A percentile compares a stretch with the other conserved stretches of the same genome.
Conservation (phyloP, 257 asterid genomes). For the Nicotiana knightiana region DNA sequence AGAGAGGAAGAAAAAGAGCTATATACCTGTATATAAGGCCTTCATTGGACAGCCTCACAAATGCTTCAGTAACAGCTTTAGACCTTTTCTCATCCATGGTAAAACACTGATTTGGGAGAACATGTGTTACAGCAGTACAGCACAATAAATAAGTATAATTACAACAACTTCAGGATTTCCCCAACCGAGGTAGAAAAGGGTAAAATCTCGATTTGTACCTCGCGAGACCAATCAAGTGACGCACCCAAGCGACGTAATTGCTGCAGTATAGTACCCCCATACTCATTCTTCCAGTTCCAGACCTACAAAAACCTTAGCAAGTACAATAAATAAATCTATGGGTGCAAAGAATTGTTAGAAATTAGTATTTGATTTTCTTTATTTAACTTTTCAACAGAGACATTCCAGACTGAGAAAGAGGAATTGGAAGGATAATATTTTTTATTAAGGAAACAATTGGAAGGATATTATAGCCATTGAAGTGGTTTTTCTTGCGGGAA, state of each 20-base stretch:
- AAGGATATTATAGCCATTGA: neutral
- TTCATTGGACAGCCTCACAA: slow-evolving; percentile 76
- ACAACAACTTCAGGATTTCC: neutral
- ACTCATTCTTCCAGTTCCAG: slow-evolving; percentile 88
- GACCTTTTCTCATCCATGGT: slow-evolving; percentile 95
- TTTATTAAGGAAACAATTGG: neutral
- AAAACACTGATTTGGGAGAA: slow-evolving; percentile 47
- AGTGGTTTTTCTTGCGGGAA: neutral
- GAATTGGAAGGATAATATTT: neutral
- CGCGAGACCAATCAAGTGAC: slow-evolving; percentile 93
- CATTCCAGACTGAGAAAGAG: neutral
- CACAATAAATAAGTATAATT: neutral
- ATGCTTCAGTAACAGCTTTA: slow-evolving; percentile 89
- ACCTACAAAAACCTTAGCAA: slow-evolving; percentile 37
- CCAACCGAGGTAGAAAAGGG: neutral
- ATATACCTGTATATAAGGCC: slow-evolving; percentile 81
- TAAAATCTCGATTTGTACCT: slow-evolving; percentile 36
- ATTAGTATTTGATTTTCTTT: neutral
- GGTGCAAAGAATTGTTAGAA: neutral
- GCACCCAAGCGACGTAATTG: slow-evolving; percentile 94
- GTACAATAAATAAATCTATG: neutral
- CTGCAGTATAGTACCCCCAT: slow-evolving; percentile 80
- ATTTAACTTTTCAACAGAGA: neutral
- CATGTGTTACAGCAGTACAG: neutral
- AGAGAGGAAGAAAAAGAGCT: neutral